Evolutionary conservation across 2,329 filamentous ascomycete genomes (phyloP), one percentile per base, ranked within the genome.

Genomic region (Alternaria triticina): DNA sequence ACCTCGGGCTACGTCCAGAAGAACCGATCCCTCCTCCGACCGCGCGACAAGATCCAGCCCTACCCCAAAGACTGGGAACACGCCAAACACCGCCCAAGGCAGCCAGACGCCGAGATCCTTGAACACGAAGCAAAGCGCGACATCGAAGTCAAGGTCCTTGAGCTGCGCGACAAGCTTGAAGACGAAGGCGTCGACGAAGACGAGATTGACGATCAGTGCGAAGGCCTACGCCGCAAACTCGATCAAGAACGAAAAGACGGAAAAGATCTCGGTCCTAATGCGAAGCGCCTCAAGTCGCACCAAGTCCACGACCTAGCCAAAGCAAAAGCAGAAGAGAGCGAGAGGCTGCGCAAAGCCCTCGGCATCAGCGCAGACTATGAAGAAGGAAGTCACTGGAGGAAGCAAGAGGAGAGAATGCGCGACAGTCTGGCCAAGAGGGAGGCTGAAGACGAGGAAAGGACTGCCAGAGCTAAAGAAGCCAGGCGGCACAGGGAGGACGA

Each of bases 1-100:
- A 99, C 96, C 61, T 98, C 95, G 1, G 96, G 96, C 78, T 98
- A 98, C 80, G 95, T 99, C 60, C 95, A 98, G 82, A 93, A 94
- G 81, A 99, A 98, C 83, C 89, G 94, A 36, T 96, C 96, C 17
- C 90, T 95, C 77, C 89, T 97, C 72, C 89, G 87, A 77, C 94
- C 92, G 28, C 94, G 95, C 82, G 93, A 97, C 82, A 87, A 89
- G 73, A 86, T 85, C 62, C 89, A 90, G 17, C 94, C 94, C 0
- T 97, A 97, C 81, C 88, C 89, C 40, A 89, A 88, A 66, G 89
- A 92, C 75, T 83, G 88, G 68, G 88, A 92, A 72, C 85, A 83
- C 61, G 85, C 92, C 71, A 90, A 89, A 74, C 92, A 96, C 80
- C 86, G 87, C 67, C 91, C 91, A 77, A 89, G 95, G 23, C 89